Base-by-base conservation (phyloP, 2,329 filamentous ascomycete species). In the Alternaria panax region DNA sequence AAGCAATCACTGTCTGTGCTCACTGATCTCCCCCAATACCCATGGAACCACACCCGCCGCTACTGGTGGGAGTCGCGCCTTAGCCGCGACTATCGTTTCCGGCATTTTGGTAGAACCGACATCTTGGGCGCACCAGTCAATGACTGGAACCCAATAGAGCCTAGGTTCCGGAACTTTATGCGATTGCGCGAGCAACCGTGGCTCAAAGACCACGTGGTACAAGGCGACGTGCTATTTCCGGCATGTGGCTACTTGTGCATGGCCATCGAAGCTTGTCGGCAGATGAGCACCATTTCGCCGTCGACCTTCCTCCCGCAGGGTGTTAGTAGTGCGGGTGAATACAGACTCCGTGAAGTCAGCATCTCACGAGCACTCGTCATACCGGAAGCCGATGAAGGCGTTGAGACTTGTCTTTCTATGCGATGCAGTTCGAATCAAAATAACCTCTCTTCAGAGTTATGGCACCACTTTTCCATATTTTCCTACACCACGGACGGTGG, bases 31-130 rank as follows among this genome's bases (percentile, higher is more conserved):
- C 76, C 77, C 4, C 61, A 61, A 4, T 79, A 79, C 41, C 59
- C 67, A 0, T 80, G 74, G 70, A 74, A 78, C 53, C 75, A 78
- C 54, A 58, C 66, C 4, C 64, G 60, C 7, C 54, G 59, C 12
- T 75, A 71, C 59, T 78, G 73, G 72, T 55, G 56, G 34, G 71
- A 74, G 45, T 57, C 66, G 4, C 55, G 66, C 3, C 45, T 68
- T 9, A 70, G 63, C 38, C 59, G 59, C 14, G 60, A 62, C 9
- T 60, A 65, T 34, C 60, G 70, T 12, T 60, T 71, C 48, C 66
- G 65, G 8, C 48, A 47, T 9, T 59, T 58, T 45, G 42, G 55
- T 18, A 57, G 58, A 18, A 62, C 59, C 9, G 67, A 68, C n/a
- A 55, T 71, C 3, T 51, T 72, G 12, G 70, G 70, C 3, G 51